phyloP scores from a whole-genome alignment of 2,329 filamentous ascomycete species.

The Orbilia javanica region DNA sequence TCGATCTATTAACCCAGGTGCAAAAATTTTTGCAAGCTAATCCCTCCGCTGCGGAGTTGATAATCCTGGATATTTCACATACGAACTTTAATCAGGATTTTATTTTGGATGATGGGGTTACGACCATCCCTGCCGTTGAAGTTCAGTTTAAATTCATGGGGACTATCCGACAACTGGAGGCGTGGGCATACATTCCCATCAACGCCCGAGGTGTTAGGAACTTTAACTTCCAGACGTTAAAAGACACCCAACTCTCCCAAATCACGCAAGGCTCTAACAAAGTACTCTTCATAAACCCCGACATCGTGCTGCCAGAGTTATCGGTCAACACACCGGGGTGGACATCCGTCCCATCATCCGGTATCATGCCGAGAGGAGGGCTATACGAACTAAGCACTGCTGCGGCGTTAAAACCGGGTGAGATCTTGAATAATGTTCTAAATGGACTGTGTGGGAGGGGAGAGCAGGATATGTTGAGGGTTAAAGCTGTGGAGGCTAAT shows the following conservation, averaged over 20 bases:
- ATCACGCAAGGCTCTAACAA: constrained; percentile 49
- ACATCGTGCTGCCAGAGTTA: constrained; percentile 28
- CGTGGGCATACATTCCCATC: constrained; percentile 45
- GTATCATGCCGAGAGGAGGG: background rate
- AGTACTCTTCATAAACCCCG: constrained; percentile 46
- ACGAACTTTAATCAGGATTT: constrained; percentile 51
- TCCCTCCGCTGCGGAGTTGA: constrained; percentile 14
- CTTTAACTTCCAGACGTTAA: constrained; percentile 51
- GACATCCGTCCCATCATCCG: constrained; percentile 10
- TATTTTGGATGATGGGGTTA: constrained; percentile 29
- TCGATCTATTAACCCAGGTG: constrained; percentile 34
- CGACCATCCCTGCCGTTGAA: constrained; percentile 16
- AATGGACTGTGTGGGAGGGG: constrained; percentile 36
- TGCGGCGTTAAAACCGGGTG: constrained; percentile 24
- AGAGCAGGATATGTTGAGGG: constrained; percentile 29
- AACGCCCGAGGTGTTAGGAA: constrained; percentile 32
- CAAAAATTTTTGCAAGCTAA: constrained; percentile 20
- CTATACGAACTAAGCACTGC: constrained; percentile 44
- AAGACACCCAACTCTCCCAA: constrained; percentile 7
- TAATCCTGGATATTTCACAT: constrained; percentile 50
- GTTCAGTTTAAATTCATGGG: constrained; percentile 38
- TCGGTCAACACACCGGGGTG: constrained; percentile 46
- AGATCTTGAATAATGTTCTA: constrained; percentile 42
- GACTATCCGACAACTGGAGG: constrained; percentile 23
- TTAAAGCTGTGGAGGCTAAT: constrained; percentile 37